Percentiles rank a stretch among this genome's conserved stretches.
Conservation (phyloP, 768 basidiomycete species). For the Hydnomerulius pinastri region DNA sequence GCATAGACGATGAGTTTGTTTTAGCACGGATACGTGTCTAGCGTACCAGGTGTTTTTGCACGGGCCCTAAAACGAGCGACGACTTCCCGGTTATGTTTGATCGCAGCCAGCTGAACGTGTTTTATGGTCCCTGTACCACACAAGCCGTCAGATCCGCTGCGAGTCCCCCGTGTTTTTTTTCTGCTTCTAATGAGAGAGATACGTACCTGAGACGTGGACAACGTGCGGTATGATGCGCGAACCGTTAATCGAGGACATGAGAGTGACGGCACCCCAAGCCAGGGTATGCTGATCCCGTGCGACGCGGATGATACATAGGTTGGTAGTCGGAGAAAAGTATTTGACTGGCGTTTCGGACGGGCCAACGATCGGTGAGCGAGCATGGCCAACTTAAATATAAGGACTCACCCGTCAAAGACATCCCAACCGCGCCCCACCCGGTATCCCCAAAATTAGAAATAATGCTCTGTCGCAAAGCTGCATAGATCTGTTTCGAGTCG, state of each 20-base stretch:
- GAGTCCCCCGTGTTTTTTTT: too few species aligned
- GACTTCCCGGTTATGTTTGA: slow-evolving; percentile 69
- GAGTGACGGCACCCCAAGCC: slow-evolving; percentile 78
- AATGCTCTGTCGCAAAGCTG: slow-evolving; percentile 69
- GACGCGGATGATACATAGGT: slow-evolving; percentile 83
- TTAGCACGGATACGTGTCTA: background rate
- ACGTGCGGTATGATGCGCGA: slow-evolving; percentile 69
- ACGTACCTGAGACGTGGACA: slow-evolving; percentile 76
- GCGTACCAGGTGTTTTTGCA: slow-evolving; percentile 53
- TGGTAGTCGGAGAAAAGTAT: slow-evolving; percentile 83
- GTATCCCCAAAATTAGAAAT: slow-evolving; percentile 78
- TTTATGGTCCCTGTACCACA: slow-evolving; percentile 75
- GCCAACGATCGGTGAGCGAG: too few species aligned
- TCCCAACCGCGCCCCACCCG: slow-evolving; percentile 81
- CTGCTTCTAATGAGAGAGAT: background rate
- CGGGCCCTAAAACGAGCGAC: slow-evolving; percentile 65
- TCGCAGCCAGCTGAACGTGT: slow-evolving; percentile 78
- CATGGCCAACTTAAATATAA: too few species aligned
- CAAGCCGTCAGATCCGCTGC: background rate
- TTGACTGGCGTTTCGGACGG: slow-evolving; percentile 57
- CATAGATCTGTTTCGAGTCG: slow-evolving; percentile 67
- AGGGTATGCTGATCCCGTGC: slow-evolving; percentile 78
- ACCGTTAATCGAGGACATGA: slow-evolving; percentile 65
- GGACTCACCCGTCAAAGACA: slow-evolving; percentile 65
- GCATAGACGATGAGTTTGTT: background rate